Base-by-base conservation (phyloP, 257 asterid genomes). In the Penstemon barbatus region DNA sequence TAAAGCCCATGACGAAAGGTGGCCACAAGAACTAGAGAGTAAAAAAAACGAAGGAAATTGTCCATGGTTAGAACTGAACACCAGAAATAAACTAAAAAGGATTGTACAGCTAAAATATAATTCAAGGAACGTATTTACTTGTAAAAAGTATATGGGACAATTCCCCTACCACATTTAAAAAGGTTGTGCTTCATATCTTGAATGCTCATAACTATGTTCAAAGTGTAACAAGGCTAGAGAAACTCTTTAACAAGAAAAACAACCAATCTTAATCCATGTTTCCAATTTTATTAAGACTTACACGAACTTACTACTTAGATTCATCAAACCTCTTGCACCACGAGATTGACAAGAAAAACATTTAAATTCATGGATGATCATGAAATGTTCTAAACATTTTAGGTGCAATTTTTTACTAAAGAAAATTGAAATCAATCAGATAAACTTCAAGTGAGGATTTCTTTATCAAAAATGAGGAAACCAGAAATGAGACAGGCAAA, bases 1-100 rank as follows among this genome's bases (percentile, higher is more conserved):
- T 71, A 50, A 93, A 89, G 73, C 99, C 99, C 99, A 94, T 86
- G 72, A 86, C 61, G 36, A 94, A 91, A 74, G 99, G 97, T 68
- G 79, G 97, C 99, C 97, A 94, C 58, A 58, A 71, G 81, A 94
- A 94, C 99, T 94, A 57, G 73, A 79, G 68, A 75, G 65, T 19
- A 61, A 52, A 52, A 50, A 63, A 60, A 72, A 66, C 61, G 61
- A 75, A 57, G 44, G 57, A 45, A 49, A 55, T 41, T 62, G 15
- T 59, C 54, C 38, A 44, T 51, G 40, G 69, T 71, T 63, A 79
- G 77, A 76, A 71, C n/a, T 64, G 63, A 69, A 53, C 65, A 53
- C 52, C 57, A 71, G 63, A 52, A 58, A 13, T 37, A 57, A 6
- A 65, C 8, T 54, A 53, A 7, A 5, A 56, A 58, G 38, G 55